Base-by-base conservation (phyloP, 108 stramenopile genomes). In the Skeletonema grethae region DNA sequence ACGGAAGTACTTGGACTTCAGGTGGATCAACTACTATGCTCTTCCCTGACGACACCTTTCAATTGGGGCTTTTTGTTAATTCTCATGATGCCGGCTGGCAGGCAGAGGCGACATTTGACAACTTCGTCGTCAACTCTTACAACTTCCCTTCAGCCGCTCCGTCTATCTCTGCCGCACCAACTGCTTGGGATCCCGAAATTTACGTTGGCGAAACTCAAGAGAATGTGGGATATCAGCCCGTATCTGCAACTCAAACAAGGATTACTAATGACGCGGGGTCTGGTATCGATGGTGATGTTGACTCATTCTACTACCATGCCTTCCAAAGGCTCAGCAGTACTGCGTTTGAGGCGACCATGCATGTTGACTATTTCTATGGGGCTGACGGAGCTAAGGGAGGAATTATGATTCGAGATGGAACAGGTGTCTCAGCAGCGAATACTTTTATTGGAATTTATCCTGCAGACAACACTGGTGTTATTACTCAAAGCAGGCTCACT, bases 101-200 rank as follows among this genome's bases (percentile, higher is more conserved):
- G 50, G 24, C 50, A 22, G 76, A 77, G 62, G 76, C 36, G 6
- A 63, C 63, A 20, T 77, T 72, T 20, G 61, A 41, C 39, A 25
- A 72, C 22, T 77, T 71, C 41, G 28, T 32, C 7, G 62, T 65
- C 25, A 41, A 75, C 28, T 10, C 2, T 10, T 72, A 62, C 39
- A 63, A 46, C 71, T 63, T 56, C 46, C 71, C 71, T 7, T 50
- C 45, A 29, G 71, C 71, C 15, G 65, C 65, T 20, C 64, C 64
- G 24, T 60, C 58, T 35, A 32, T 59, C 30, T 61, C 65, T 43
- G 41, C 31, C 7, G 46, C 46, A 5, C 45, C 60, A 7, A 61
- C 70, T 22, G 22, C 50, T 8, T 53, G 50, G 50, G 50, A 53
- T 7, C 50, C 50, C 50, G 9, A 53, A 22, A 22, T 53, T 6